Evolutionary conservation across 352 stramenopile species (phyloP).

Genomic region (Pythium aphanidermatum): DNA sequence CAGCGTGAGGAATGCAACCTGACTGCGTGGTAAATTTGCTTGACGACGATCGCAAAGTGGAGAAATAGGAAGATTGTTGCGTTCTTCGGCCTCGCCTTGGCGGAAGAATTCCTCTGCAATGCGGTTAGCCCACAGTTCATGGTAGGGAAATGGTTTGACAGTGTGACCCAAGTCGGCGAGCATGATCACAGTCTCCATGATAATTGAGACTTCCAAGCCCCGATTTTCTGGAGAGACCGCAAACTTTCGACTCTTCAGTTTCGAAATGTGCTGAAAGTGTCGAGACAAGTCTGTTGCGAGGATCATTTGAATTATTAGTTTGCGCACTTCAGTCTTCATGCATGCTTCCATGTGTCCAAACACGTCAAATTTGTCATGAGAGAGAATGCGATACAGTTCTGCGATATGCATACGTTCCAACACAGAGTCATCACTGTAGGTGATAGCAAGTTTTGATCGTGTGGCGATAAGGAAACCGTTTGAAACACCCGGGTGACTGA

Average conservation of each 20-base stretch:
- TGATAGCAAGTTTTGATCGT: constrained; percentile 85
- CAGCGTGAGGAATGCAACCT: constrained; percentile 60
- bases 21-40: constrained; percentile 54
- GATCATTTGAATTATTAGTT: constrained; percentile 73
- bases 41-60: constrained; percentile 54
- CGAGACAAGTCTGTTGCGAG: constrained; percentile 69
- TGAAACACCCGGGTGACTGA: constrained; percentile 88
- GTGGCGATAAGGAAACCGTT: constrained; percentile 90
- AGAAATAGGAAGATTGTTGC: constrained; percentile 42
- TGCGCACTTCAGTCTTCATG: constrained; percentile 37
- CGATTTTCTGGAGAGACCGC: constrained; percentile 36
- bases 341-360: constrained; percentile 37
- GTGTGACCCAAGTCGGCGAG: constrained; percentile 59
- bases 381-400: constrained; percentile 56
- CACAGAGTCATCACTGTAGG: constrained; percentile 89
- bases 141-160: constrained; percentile 55
- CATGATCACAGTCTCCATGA: constrained; percentile 77
- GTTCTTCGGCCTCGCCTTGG: constrained; percentile 57
- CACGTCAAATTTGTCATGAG: constrained; percentile 56
- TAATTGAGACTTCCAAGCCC: constrained; percentile 46
- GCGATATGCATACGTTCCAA: constrained; percentile 77
- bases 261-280: constrained; percentile 63
- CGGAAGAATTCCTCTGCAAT: constrained; percentile 68
- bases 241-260: constrained; percentile 70
- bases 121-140: constrained; percentile 50